Evolutionary conservation across 805 yeast genomes (phyloP).

Genomic region (Metschnikowia chrysomelidarum): DNA sequence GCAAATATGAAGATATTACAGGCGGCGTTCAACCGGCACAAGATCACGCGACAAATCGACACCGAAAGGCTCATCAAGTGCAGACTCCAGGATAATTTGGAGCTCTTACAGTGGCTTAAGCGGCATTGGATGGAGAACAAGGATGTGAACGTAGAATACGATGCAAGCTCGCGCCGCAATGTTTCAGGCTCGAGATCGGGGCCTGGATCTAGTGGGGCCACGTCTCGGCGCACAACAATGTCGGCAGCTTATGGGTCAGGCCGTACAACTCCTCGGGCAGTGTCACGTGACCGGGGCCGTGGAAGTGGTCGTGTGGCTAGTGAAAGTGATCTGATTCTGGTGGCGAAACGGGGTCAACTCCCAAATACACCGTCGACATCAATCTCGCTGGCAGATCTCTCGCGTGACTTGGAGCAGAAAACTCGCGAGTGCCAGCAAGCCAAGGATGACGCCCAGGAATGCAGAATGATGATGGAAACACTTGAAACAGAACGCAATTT

Average conservation of each 20-base stretch:
- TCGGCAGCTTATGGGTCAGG: conserved; percentile 7
- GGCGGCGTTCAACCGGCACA: conserved; percentile 67
- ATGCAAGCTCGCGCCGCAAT: conserved; percentile 46
- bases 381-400: no score
- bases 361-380: not conserved
- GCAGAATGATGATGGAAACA: conserved; percentile 57
- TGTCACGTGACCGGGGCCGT: conserved; percentile 2
- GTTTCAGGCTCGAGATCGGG: conserved; percentile 3
- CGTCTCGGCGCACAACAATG: conserved; percentile 14
- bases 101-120: conserved; percentile 90
- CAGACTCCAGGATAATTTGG: conserved; percentile 89
- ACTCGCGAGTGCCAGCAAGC: conserved; percentile 35
- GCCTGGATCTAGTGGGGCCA: conserved; percentile 7
- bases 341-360: conserved; percentile 20
- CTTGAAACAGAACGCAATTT: conserved; percentile 83
- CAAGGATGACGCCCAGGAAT: conserved; percentile 55
- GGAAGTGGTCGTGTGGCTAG: conserved; percentile 3
- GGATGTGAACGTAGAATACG: conserved; percentile 62
- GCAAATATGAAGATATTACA: conserved; percentile 86
- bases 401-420: conserved; percentile 48
- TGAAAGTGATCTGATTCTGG: conserved; percentile 5
- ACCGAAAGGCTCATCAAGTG: conserved; percentile 84
- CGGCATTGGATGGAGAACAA: conserved; percentile 76
- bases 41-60: conserved; percentile 70
- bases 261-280: conserved; percentile 3